These are phyloP conservation scores for Cryphonectria carpinicola DNA, from an alignment of 2,329 filamentous ascomycete species.

Conservation along the genomic window DNA sequence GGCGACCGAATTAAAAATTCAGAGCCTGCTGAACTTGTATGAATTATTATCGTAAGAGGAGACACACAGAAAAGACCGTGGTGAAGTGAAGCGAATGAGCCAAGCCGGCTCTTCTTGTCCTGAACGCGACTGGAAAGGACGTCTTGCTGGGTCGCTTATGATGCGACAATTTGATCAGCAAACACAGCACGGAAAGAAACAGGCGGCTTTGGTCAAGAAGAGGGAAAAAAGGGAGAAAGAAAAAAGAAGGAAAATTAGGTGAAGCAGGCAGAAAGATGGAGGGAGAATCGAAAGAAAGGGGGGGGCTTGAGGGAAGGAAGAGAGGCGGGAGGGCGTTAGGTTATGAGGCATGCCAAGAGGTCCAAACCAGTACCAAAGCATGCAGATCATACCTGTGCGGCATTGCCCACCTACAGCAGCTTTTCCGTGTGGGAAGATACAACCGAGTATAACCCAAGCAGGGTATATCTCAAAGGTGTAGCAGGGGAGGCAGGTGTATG, in stretches of 20 bases:
- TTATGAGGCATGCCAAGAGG: constrained; percentile 42
- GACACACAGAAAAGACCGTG: constrained; percentile 32
- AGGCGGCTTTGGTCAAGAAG: constrained; percentile 17
- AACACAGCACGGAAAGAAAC: constrained; percentile 30
- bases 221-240: neutral
- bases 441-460: constrained; percentile 21
- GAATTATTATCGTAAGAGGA: constrained; percentile 29
- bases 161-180: constrained; percentile 29
- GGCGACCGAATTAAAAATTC: constrained; percentile 45
- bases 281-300: constrained; percentile 30
- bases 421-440: constrained; percentile 29
- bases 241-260: constrained; percentile 30
- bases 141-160: constrained; percentile 25
- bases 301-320: constrained; percentile 16
- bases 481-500: constrained; percentile 16
- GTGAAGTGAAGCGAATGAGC: constrained; percentile 30
- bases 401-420: constrained; percentile 41
- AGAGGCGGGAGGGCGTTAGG: constrained; percentile 34
- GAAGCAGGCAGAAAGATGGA: constrained; percentile 30
- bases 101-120: constrained; percentile 11
- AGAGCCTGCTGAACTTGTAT: constrained; percentile 57
- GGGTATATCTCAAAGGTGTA: constrained; percentile 18
- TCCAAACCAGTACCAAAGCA: constrained; percentile 43
- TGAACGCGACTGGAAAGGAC: constrained; percentile 10
- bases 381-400: constrained; percentile 50